Base-by-base conservation (phyloP, 2,329 filamentous ascomycete genomes). In the Colletotrichum simmondsii region DNA sequence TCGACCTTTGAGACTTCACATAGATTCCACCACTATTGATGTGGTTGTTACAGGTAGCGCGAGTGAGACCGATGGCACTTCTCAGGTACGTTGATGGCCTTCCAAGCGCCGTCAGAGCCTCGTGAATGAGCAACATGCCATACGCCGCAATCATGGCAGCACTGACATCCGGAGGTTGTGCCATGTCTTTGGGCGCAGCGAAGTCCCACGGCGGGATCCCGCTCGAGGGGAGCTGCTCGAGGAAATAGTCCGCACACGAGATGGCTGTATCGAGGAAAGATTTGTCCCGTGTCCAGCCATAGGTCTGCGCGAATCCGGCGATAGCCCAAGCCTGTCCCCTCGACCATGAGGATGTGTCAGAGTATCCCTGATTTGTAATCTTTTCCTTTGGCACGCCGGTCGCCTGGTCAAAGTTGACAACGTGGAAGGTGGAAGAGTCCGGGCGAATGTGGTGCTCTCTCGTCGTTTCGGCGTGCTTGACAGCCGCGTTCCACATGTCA, bases 161-260 rank as follows among this genome's bases (percentile, higher is more conserved):
- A 49, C 80, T 83, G 22, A 76, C 85, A 59, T 79, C 85, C 32
- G 75, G 77, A 1, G 83, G 81, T 32, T 82, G 79, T 0, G 76
- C 74, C 14, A 75, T 26, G n/a, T 72, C 65, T 7, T 42, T 58
- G 1, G 75, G 69, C 0, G 84, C 85, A 57, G 83, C 80, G 57
- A 88, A 88, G 67, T 89, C 87, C 87, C 86, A 89, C 2, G 82
- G 80, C 1, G 87, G 86, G 4, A 88, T 83, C 0, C 80, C 76
- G 19, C 80, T 81, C 3, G 78, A 77, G 0, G 82, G 80, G 22
- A 87, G 77, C 5, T 81, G 77, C 0, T 65, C 58, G 3, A 88
- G 74, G 72, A 89, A 89, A 69, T 85, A 86, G 35, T 86, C 80
- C 1, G 85, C 86, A 52, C 85, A 84, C 3, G 77, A 75, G 4